Percentiles rank a stretch among this genome's conserved stretches.
phyloP scores from a whole-genome alignment of 1,284 basidiomycete genomes.

The Melampsora larici-populina region DNA sequence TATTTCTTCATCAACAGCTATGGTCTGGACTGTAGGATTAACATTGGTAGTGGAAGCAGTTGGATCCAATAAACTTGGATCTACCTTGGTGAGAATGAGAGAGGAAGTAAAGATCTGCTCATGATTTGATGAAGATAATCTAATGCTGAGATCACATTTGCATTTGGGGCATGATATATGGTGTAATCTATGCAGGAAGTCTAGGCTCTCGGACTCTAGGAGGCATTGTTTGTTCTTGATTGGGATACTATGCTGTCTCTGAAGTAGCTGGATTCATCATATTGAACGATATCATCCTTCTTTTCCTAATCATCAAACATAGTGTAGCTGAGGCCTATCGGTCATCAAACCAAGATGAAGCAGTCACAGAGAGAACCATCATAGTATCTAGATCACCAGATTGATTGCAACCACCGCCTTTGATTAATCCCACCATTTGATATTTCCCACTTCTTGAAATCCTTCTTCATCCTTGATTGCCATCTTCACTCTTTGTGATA shows the following conservation, averaged over 20 bases:
- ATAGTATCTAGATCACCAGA: slow-evolving; percentile 1
- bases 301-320: slow-evolving; percentile 22
- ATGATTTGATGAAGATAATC: too few relatives aligned
- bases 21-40: slow-evolving; percentile 41
- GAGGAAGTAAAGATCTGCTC: too few relatives aligned
- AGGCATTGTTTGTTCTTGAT: slow-evolving; percentile 25
- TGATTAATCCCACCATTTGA: neutral
- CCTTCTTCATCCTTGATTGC: slow-evolving; percentile 18
- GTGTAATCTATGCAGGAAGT: slow-evolving; percentile 11
- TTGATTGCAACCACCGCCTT: neutral
- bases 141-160: too few relatives aligned
- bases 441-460: slow-evolving; percentile 26
- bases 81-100: slow-evolving; percentile 19
- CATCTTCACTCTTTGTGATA: slow-evolving; percentile 25
- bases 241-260: slow-evolving; percentile 38
- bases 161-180: neutral
- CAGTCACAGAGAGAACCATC: neutral
- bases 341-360: too few relatives aligned
- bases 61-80: slow-evolving; percentile 18
- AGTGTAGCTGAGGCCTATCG: neutral
- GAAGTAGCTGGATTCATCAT: slow-evolving; percentile 19
- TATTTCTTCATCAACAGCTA: slow-evolving; percentile 5
- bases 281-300: slow-evolving; percentile 32
- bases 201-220: slow-evolving; percentile 32
- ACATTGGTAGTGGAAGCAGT: slow-evolving; percentile 32